These are phyloP conservation scores for Paragyromitra xinjiangensis DNA, from an alignment of 495 filamentous ascomycete species.

Conservation along the genomic window DNA sequence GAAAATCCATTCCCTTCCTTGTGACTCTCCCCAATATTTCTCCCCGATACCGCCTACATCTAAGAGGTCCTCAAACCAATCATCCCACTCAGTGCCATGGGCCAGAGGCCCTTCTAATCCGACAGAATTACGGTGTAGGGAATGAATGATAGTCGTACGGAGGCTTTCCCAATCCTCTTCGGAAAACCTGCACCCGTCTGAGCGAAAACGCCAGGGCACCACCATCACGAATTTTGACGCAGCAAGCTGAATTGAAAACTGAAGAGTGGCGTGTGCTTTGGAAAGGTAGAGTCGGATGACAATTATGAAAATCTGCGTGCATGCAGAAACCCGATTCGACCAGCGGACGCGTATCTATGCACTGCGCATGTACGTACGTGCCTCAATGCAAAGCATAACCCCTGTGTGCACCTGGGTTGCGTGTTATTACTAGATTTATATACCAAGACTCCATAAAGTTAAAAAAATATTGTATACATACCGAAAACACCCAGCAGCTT, in stretches of 20 bases:
- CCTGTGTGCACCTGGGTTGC: neutral
- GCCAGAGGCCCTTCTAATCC: conserved; percentile 40
- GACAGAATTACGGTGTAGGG: conserved; percentile 36
- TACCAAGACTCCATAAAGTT: neutral
- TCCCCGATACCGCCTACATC: conserved; percentile 32
- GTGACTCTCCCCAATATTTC: conserved; percentile 46
- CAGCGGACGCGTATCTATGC: conserved; percentile 34
- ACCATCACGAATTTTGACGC: conserved; percentile 37
- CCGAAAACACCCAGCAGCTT: conserved; percentile 5
- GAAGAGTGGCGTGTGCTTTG: conserved; percentile 15
- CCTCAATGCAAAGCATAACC: conserved; percentile 34
- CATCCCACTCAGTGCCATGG: conserved; percentile 47
- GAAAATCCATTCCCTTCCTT: conserved; percentile 36
- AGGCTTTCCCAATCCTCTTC: conserved; percentile 51
- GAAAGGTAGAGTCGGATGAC: conserved; percentile 24
- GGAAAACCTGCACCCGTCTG: conserved; percentile 45
- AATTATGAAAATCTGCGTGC: conserved; percentile 20
- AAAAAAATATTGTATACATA: conserved; percentile 5
- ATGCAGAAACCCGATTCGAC: conserved; percentile 43
- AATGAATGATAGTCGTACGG: conserved; percentile 43
- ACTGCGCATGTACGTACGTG: conserved; percentile 31
- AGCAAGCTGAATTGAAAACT: conserved; percentile 14
- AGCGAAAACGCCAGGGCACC: conserved; percentile 50
- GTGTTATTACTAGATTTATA: neutral
- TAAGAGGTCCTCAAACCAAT: conserved; percentile 46